Evolutionary conservation across 768 basidiomycete genomes (phyloP).

Genomic region (Galerina marginata): DNA sequence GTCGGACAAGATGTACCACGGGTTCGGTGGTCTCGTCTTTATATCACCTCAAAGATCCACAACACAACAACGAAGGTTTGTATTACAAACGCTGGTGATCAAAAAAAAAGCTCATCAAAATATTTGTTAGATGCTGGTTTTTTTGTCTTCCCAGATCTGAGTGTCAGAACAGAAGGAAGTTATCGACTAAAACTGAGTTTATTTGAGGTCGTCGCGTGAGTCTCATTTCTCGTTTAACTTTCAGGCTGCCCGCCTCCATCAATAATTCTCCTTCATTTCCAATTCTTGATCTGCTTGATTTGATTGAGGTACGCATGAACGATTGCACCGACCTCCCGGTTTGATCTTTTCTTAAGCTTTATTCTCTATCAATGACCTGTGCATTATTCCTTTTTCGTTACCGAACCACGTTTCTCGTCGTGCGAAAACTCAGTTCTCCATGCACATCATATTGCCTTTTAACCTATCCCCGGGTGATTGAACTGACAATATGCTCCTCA

Average conservation of each 20-base stretch:
- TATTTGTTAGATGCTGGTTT: slow-evolving; percentile 79
- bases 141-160: slow-evolving; percentile 96
- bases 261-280: slow-evolving; percentile 1
- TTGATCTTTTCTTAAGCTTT: background rate
- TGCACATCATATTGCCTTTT: background rate
- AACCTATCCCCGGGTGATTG: background rate
- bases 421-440: too few species aligned
- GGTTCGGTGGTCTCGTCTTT: slow-evolving; percentile 89
- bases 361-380: background rate
- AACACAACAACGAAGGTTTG: slow-evolving; percentile 52
- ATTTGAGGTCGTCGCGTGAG: slow-evolving; percentile 92
- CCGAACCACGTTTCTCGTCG: too few species aligned
- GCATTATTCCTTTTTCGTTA: too few species aligned
- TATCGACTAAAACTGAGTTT: slow-evolving; percentile 76
- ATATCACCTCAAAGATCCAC: slow-evolving; percentile 86
- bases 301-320: background rate
- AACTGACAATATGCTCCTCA: slow-evolving; percentile 3
- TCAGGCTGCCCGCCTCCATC: background rate
- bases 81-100: background rate
- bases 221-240: slow-evolving; percentile 23
- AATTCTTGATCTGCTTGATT: slow-evolving; percentile 7
- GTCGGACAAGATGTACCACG: slow-evolving; percentile 89
- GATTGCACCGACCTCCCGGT: slow-evolving; percentile 14
- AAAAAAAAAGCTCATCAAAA: background rate
- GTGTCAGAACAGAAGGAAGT: slow-evolving; percentile 90